Base-by-base conservation (phyloP, 1,139 yeast species). In the Kodamaea ohmeri region DNA sequence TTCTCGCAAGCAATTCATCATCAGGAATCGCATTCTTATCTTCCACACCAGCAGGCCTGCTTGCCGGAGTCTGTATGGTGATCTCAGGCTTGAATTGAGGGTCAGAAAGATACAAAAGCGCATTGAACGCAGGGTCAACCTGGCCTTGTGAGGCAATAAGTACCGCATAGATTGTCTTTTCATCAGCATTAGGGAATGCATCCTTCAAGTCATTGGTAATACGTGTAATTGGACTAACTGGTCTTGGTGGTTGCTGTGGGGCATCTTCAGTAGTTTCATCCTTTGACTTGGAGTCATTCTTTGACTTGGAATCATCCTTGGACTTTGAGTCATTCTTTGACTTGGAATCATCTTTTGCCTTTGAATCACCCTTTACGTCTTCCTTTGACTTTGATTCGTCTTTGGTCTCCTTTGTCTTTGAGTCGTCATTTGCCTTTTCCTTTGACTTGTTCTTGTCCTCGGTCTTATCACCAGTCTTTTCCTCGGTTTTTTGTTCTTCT, bases 121-220 rank as follows among this genome's bases (percentile, higher is more conserved):
- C 97, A 59, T 83, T 84, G 67, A 90, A 90, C 0, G 97, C 95
- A 0, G 87, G 81, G 50, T 88, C 96, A 24, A 87, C 61, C 34
- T 76, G 71, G 18, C 95, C 96, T 36, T 74, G 78, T 13, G 95
- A 80, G 2, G 97, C 97, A 54, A 92, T 85, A 41, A 89, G 68
- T 2, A 87, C 83, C 18, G 95, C 90, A 35, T 82, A 78, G 46
- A 88, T 71, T 46, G 80, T 74, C 46, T 80, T 77, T 26, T 77
- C 83, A 37, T 87, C 95, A 20, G 78, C 64, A 16, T 67, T 64
- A 1, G 97, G 97, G 59, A 89, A 89, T 1, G 97, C 96, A 17
- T 85, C 94, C 52, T 74, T 71, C 48, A 89, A 67, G 41, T 78
- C 76, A 22, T 71, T 65, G 45, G 74, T 69, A 34, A 79, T 69